Percentiles rank a stretch among this genome's conserved stretches.
Evolutionary conservation across 2,329 filamentous ascomycete species (phyloP).

Genomic region (Triangularia verruculosa): DNA sequence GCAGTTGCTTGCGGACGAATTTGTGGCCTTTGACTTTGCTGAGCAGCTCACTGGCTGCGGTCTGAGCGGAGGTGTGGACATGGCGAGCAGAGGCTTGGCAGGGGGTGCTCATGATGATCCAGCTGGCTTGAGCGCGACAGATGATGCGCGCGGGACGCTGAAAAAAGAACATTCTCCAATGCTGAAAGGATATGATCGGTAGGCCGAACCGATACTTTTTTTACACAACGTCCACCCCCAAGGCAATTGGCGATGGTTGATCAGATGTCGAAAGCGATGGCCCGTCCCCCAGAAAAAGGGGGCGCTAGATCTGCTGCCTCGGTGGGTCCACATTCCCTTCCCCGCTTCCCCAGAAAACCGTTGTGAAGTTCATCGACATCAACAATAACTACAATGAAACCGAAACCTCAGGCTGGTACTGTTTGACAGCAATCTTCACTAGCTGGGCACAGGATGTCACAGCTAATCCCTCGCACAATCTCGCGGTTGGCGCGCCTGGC

Average conservation of each 20-base stretch:
- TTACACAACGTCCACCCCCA: neutral
- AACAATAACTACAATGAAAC: neutral
- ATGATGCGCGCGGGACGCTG: neutral
- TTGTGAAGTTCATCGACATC: neutral
- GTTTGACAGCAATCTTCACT: neutral
- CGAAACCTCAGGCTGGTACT: neutral
- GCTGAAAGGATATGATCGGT: no score
- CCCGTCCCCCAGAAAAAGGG: neutral
- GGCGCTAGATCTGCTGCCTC: neutral
- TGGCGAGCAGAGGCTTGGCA: neutral
- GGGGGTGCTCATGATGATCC: neutral
- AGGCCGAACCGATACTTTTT: neutral
- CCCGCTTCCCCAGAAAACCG: neutral
- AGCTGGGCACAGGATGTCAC: neutral
- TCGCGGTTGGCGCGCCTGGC: conserved; percentile 5
- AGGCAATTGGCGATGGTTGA: neutral
- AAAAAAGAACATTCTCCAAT: neutral
- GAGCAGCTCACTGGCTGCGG: conserved; percentile 31
- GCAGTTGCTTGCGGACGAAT: conserved; percentile 41
- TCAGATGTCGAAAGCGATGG: neutral
- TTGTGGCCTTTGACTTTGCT: conserved; percentile 32
- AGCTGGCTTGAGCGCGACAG: neutral
- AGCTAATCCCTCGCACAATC: neutral
- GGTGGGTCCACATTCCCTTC: neutral
- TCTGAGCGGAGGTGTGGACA: conserved; percentile 18